These are phyloP conservation scores for Chlorophyllum brunneum DNA, from an alignment of 768 basidiomycete species.

Conservation along the genomic window DNA sequence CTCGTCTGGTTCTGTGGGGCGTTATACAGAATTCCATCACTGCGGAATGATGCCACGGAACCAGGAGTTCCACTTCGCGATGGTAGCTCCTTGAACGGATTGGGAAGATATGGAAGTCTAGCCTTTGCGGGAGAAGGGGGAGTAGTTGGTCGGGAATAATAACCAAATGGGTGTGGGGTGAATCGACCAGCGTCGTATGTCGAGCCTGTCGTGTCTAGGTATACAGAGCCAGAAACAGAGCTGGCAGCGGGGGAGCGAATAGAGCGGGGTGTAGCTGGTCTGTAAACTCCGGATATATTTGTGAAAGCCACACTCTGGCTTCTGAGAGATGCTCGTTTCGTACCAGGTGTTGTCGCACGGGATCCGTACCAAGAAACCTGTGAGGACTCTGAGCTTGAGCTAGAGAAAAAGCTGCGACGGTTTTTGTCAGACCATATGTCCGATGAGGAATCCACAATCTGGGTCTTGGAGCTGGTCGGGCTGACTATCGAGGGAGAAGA, in stretches of 20 bases:
- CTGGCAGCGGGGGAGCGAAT: slow-evolving; percentile 11
- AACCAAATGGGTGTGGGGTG: background rate
- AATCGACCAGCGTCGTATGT: too few species aligned
- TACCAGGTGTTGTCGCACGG: background rate
- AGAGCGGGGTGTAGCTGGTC: slow-evolving; percentile 13
- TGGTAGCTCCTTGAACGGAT: slow-evolving; percentile 18
- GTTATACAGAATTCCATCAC: slow-evolving; percentile 3
- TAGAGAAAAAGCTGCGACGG: slow-evolving; percentile 17
- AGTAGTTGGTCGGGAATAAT: background rate
- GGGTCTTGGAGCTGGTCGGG: background rate
- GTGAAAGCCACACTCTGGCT: slow-evolving; percentile 2
- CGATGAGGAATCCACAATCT: background rate
- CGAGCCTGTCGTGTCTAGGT: background rate
- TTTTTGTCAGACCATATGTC: slow-evolving; percentile 18
- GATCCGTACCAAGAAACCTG: slow-evolving; percentile 17
- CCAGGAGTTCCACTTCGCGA: slow-evolving; percentile 15
- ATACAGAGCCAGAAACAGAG: slow-evolving; percentile 5
- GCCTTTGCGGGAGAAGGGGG: background rate
- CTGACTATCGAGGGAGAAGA: background rate
- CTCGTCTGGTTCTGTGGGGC: background rate
- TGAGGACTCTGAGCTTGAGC: slow-evolving; percentile 20
- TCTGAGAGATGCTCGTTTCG: slow-evolving; percentile 7
- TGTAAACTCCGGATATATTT: slow-evolving; percentile 4
- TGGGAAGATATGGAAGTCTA: slow-evolving; percentile 9
- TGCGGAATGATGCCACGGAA: slow-evolving; percentile 18